Evolutionary conservation across 176 grass and related monocot genomes (phyloP), one percentile per base, ranked within the genome.

Genomic region (Musa acuminata): DNA sequence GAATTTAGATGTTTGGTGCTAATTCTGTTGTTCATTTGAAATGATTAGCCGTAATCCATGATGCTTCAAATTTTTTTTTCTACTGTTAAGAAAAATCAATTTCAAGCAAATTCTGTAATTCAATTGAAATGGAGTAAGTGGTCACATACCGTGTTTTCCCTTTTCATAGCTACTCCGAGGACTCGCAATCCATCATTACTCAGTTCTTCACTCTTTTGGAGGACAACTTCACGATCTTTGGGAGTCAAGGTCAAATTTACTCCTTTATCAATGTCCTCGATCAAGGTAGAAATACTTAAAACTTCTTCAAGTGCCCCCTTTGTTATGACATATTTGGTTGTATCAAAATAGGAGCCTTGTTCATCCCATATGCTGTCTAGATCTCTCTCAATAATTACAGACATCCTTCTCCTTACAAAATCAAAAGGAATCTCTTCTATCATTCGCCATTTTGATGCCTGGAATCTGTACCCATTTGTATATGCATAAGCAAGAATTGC

Each of bases 401-500:
- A 81, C 50, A 81, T 72, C 62, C 77, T 76, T 85, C 83, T 85
- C 72, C 83, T 79, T 14, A 22, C 66, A 55, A 81, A 85, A 85
- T 85, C 78, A 53, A 85, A 85, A 7, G 83, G 78, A 77, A 85
- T 53, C 57, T 85, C 83, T 21, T 81, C 64, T 53, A 85, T 77
- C 76, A 77, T 81, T 77, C 72, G 81, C 83, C 83, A 85, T 66
- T 70, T 70, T 6, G 72, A 77, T 9, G 78, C 55, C 7, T 85
- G 83, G 63, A 85, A 81, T 71, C 53, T 74, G 8, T 85, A 85
- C 49, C 83, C 72, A 51, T 81, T 85, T 72, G 72, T 85, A 72
- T 85, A 85, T 25, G 62, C 73, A 77, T 81, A 80, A 65, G 78
- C 78, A 48, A 85, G 78, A 85, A 85, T 77, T 67, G 83, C 83